Conservation (phyloP, 139 green algal species). For the Axilococcus clingmanii region DNA sequence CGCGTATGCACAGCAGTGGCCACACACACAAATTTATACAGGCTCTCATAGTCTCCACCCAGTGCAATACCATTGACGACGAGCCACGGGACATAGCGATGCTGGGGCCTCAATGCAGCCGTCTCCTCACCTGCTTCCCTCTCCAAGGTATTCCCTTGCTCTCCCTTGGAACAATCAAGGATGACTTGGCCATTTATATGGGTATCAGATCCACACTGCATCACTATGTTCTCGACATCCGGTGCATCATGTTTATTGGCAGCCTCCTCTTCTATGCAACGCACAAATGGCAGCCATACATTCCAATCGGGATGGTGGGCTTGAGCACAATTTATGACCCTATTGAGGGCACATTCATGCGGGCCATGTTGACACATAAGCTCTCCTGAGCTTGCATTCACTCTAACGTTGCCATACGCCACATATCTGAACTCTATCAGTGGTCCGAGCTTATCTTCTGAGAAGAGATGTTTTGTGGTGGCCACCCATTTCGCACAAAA, state of each 20-base stretch:
- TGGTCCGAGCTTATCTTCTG: too few relatives aligned
- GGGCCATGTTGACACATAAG: conserved; percentile 11
- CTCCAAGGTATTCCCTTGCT: conserved; percentile 11
- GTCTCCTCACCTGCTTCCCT: conserved; percentile 2
- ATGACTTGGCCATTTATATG: not conserved
- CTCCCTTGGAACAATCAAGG: not conserved
- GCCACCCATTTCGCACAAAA: conserved; percentile 24
- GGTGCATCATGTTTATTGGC: conserved; percentile 1
- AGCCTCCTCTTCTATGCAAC: conserved; percentile 17
- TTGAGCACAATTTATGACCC: conserved; percentile 14
- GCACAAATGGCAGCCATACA: conserved; percentile 14
- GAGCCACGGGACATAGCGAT: conserved; percentile 22
- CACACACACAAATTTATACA: conserved; percentile 11
- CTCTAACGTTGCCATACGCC: conserved; percentile 17
- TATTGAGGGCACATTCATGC: conserved; percentile 16
- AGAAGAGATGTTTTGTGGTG: too few relatives aligned
- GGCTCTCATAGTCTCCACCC: conserved; percentile 5
- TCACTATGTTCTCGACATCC: not conserved
- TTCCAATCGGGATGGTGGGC: not conserved
- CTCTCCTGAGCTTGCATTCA: conserved; percentile 1
- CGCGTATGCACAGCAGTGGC: too few relatives aligned
- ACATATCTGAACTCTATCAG: conserved; percentile 13
- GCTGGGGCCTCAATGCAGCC: conserved; percentile 2
- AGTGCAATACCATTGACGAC: conserved; percentile 15
- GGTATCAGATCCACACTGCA: too few relatives aligned